Evolutionary conservation across 1,139 yeast species (phyloP).

Genomic region (Suhomyces anneliseae): DNA sequence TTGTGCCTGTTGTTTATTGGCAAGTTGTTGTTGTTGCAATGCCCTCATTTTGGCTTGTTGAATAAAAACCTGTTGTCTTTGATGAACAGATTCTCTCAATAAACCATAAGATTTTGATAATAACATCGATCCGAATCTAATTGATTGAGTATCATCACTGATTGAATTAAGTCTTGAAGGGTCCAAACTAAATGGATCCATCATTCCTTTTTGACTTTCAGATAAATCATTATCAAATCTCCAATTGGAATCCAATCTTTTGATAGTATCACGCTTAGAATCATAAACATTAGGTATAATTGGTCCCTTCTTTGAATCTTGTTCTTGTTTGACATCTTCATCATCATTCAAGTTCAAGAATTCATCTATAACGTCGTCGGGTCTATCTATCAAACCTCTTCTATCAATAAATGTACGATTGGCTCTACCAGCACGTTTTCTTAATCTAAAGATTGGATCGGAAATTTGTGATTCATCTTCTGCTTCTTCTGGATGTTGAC

Average conservation of each 20-base stretch:
- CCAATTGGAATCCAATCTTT: conserved; percentile 71
- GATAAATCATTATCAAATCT: conserved; percentile 68
- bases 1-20: conserved; percentile 45
- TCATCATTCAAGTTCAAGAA: conserved; percentile 33
- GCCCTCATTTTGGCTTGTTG: conserved; percentile 51
- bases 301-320: conserved; percentile 1
- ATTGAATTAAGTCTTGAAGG: conserved; percentile 75
- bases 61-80: conserved; percentile 42
- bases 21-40: conserved; percentile 41
- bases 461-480: conserved; percentile 35
- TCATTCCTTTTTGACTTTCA: conserved; percentile 46
- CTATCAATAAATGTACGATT: conserved; percentile 76
- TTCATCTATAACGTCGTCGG: conserved; percentile 39
- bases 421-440: conserved; percentile 76
- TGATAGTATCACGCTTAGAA: conserved; percentile 49
- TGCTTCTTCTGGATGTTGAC: conserved; percentile 21
- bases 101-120: conserved; percentile 82
- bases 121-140: conserved; percentile 89
- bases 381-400: conserved; percentile 40
- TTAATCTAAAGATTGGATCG: conserved; percentile 61
- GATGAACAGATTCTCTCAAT: conserved; percentile 52
- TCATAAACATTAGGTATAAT: conserved; percentile 50
- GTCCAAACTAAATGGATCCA: conserved; percentile 61
- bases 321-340: conserved; percentile 17
- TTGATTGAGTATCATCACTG: conserved; percentile 82